A percentile compares a stretch with the other conserved stretches of the same genome.
phyloP scores from a whole-genome alignment of 305 asterid species.

The Fraxinus latifolia region DNA sequence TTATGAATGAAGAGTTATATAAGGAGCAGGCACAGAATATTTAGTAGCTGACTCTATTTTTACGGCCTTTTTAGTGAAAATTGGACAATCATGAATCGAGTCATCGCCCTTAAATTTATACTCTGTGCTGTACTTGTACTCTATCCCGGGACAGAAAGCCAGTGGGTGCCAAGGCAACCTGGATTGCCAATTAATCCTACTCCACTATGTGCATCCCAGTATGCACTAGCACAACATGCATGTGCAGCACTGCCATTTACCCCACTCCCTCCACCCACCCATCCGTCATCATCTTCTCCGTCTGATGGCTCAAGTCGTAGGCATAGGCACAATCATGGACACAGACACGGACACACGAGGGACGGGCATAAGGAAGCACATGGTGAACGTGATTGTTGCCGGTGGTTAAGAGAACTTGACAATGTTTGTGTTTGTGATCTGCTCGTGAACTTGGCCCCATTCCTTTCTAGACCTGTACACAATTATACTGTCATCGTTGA shows the following conservation, averaged over 20 bases:
- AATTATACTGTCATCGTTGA: slow-evolving; percentile 32
- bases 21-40: slow-evolving; percentile 16
- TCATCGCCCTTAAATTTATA: slow-evolving; percentile 17
- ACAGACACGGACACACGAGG: not conserved
- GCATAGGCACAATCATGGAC: slow-evolving; percentile 25
- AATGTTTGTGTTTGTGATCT: slow-evolving; percentile 39
- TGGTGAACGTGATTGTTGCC: slow-evolving; percentile 35
- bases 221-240: slow-evolving; percentile 41
- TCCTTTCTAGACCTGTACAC: slow-evolving; percentile 43
- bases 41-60: slow-evolving; percentile 10
- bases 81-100: slow-evolving; percentile 27
- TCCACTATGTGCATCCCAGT: slow-evolving; percentile 43
- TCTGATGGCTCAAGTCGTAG: not conserved
- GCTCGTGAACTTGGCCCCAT: slow-evolving; percentile 36
- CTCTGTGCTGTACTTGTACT: slow-evolving; percentile 24
- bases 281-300: slow-evolving; percentile 10
- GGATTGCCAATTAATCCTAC: slow-evolving; percentile 13
- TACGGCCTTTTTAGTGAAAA: not conserved
- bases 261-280: slow-evolving; percentile 28
- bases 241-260: slow-evolving; percentile 32
- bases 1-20: slow-evolving; percentile 47
- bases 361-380: slow-evolving; percentile 16
- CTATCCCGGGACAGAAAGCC: slow-evolving; percentile 22
- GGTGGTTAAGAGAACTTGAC: slow-evolving; percentile 41
- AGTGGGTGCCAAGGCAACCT: slow-evolving; percentile 21